Conservation (phyloP, 768 basidiomycete species). For the Panellus pusillus region DNA sequence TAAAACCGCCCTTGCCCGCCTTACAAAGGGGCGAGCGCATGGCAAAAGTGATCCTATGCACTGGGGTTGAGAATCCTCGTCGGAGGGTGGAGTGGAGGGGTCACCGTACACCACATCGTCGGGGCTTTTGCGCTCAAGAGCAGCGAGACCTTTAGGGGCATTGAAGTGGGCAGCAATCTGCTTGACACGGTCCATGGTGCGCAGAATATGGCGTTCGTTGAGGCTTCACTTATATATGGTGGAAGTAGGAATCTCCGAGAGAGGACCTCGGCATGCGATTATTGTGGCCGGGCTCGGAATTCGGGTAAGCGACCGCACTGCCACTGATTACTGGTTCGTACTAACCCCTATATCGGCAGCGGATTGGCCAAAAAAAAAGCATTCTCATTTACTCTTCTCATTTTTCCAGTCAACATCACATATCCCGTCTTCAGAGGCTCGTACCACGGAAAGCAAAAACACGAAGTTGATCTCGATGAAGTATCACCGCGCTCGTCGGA, state of each 20-base stretch:
- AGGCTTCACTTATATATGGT: neutral
- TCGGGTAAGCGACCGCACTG: too few relatives aligned
- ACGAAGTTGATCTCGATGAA: constrained; percentile 65
- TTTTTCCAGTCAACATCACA: constrained; percentile 48
- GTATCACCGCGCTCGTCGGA: constrained; percentile 56
- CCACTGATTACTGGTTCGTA: too few relatives aligned
- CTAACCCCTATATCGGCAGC: constrained; percentile 12
- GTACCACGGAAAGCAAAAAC: constrained; percentile 50
- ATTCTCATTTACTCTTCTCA: too few relatives aligned
- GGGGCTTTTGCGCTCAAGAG: constrained; percentile 56
- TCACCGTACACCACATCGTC: constrained; percentile 69
- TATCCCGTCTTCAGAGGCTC: constrained; percentile 58
- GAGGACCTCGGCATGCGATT: too few relatives aligned
- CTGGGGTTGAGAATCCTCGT: neutral
- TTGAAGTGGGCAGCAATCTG: constrained; percentile 64
- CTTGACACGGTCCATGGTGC: constrained; percentile 60
- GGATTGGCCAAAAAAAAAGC: neutral
- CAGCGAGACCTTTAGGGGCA: constrained; percentile 43
- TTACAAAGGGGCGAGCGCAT: constrained; percentile 76
- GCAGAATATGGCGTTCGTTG: neutral
- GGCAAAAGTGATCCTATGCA: constrained; percentile 64
- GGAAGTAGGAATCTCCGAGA: neutral
- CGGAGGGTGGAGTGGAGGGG: neutral
- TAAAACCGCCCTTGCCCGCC: constrained; percentile 69
- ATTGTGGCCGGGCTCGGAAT: too few relatives aligned